A percentile compares a stretch with the other conserved stretches of the same genome.
Evolutionary conservation across 257 asterid genomes (phyloP).

Genomic region (Schizonepeta tenuifolia): DNA sequence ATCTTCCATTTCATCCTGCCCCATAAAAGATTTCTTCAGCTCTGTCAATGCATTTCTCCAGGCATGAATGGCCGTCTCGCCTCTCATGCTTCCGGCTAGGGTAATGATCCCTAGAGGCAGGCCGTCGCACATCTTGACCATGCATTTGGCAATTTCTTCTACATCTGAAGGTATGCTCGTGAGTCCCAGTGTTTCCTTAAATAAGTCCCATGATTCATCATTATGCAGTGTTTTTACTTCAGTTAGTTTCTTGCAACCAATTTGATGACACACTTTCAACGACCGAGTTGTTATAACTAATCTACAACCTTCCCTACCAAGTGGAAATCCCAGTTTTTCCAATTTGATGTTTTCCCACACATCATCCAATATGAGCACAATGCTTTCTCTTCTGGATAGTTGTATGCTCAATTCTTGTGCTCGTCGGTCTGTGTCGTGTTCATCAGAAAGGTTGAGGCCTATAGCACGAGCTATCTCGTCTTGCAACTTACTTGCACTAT

Average conservation of each 20-base stretch:
- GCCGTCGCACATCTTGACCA: conserved; percentile 20
- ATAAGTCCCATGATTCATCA: conserved; percentile 28
- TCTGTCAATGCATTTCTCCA: conserved; percentile 25
- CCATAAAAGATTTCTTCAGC: conserved; percentile 23
- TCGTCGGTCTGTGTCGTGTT: conserved; percentile 10
- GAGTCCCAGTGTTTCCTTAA: conserved; percentile 2
- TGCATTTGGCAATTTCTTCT: conserved; percentile 5
- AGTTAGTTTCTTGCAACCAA: conserved; percentile 5
- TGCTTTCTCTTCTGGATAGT: background rate
- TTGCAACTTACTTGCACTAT: conserved; percentile 8
- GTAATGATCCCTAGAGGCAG: conserved; percentile 30
- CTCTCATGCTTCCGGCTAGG: conserved; percentile 25
- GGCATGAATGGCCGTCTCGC: conserved; percentile 13
- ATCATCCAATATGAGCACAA: conserved; percentile 29
- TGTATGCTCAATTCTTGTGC: background rate
- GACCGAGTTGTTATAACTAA: conserved; percentile 28
- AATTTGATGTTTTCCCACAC: conserved; percentile 16
- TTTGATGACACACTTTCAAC: conserved; percentile 8
- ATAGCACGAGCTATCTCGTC: conserved; percentile 11
- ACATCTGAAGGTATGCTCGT: background rate
- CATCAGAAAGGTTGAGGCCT: conserved; percentile 3
- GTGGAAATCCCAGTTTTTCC: conserved; percentile 21
- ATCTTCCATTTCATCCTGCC: conserved; percentile 21
- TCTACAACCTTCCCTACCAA: background rate
- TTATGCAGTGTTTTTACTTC: conserved; percentile 13